Evolutionary conservation across 2,329 filamentous ascomycete species (phyloP), one percentile per base, ranked within the genome.

Genomic region (Chaetoscypha palmicola): DNA sequence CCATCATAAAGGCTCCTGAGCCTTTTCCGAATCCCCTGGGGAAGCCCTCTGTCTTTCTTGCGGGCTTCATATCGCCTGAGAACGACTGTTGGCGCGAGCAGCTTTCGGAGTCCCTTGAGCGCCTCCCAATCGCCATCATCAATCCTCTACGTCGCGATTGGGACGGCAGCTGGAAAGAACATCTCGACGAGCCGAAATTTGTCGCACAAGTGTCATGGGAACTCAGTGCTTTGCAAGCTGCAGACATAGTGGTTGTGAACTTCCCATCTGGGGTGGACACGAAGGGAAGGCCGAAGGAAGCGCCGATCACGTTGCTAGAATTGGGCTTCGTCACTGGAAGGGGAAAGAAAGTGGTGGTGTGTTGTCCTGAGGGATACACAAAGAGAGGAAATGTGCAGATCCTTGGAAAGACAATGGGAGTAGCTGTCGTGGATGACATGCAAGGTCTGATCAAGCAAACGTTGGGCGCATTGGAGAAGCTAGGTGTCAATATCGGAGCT

Each of bases 341-440:
- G 1, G 62, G 62, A 1, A 74, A 70, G 55, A 65, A 68, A 1
- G 62, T 82, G 9, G 76, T 81, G 1, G 71, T 72, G 32, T 77
- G 72, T 36, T 53, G 52, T 36, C 65, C 68, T 1, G 58, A 66
- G 19, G 67, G 66, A 0, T 83, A 76, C 53, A 68, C 61, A 61
- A 79, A 79, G 58, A 67, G 67, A n/a, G 79, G 76, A 0, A 81
- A 83, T 50, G 74, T 84, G 23, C 65, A 76, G 53, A 63, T 78
- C n/a, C n/a, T n/a, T n/a, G n/a, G n/a, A n/a, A n/a, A n/a, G n/a
- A n/a, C n/a, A n/a, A n/a, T n/a, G n/a, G n/a, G n/a, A n/a, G n/a
- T n/a, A n/a, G n/a, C n/a, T n/a, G n/a, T n/a, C n/a, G n/a, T n/a
- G n/a, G n/a, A n/a, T n/a, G n/a, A n/a, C n/a, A n/a, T n/a, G n/a